These are phyloP conservation scores for Cryptosporidium meleagridis DNA, from an alignment of 169 alveolate species.

Conservation along the genomic window DNA sequence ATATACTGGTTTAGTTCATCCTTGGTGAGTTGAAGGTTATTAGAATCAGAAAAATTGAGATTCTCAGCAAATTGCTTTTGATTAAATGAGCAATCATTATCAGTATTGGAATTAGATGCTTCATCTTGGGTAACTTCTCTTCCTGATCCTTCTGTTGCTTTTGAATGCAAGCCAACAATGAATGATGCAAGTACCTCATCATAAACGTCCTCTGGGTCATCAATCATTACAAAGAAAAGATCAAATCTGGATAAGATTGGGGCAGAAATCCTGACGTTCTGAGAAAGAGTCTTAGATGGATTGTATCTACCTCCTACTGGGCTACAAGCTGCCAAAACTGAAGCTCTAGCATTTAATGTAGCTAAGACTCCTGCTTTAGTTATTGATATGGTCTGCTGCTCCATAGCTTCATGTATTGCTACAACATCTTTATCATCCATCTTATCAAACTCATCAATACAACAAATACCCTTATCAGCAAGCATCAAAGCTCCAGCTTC, in stretches of 20 bases:
- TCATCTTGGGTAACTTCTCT: not conserved
- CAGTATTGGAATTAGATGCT: not conserved
- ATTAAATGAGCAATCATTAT: not conserved
- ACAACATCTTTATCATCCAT: conserved; percentile 96
- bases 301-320: conserved; percentile 97
- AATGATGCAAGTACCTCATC: conserved; percentile 90
- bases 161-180: conserved; percentile 86
- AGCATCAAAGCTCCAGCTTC: conserved; percentile 99
- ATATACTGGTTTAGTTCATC: conserved; percentile 91
- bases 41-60: not conserved
- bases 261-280: conserved; percentile 94
- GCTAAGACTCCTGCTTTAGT: conserved; percentile 99
- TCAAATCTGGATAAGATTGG: conserved; percentile 97
- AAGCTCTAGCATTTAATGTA: conserved; percentile 97
- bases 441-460: conserved; percentile 98
- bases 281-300: conserved; percentile 89
- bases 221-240: conserved; percentile 93
- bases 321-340: conserved; percentile 98
- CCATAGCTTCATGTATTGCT: conserved; percentile 99
- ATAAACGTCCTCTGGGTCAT: conserved; percentile 89
- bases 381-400: conserved; percentile 96
- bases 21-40: conserved; percentile 80
- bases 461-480: conserved; percentile 97
- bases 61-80: not conserved
- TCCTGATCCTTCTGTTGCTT: conserved; percentile 80